These are phyloP conservation scores for Amoeboaphelidium protococcarum DNA, from an alignment of 371 early-diverging fungal genomes.

Conservation along the genomic window DNA sequence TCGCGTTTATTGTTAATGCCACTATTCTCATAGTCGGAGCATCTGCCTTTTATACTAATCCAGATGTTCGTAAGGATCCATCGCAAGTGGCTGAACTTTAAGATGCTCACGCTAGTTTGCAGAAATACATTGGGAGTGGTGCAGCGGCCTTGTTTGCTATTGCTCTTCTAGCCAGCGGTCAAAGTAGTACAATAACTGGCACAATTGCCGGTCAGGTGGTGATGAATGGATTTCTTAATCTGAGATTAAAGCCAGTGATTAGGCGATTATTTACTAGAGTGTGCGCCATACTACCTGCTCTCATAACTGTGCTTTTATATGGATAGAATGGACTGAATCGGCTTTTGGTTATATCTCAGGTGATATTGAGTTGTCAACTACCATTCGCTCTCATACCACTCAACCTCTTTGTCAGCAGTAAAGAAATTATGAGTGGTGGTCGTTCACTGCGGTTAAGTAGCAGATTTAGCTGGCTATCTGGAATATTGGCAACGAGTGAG, in stretches of 20 bases:
- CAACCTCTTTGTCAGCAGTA: conserved; percentile 24
- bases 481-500: too few species aligned
- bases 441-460: too few species aligned
- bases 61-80: neutral
- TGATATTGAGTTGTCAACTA: conserved; percentile 41
- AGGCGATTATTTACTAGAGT: conserved; percentile 36
- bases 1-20: conserved; percentile 47
- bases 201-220: conserved; percentile 54
- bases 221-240: conserved; percentile 40
- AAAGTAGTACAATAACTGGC: conserved; percentile 49
- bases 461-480: too few species aligned
- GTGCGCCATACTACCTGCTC: conserved; percentile 43
- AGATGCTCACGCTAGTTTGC: conserved; percentile 31
- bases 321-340: conserved; percentile 33
- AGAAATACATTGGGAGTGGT: conserved; percentile 25
- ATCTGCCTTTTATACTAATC: conserved; percentile 33
- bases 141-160: conserved; percentile 45
- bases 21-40: conserved; percentile 50
- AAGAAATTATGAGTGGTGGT: neutral
- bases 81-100: conserved; percentile 25
- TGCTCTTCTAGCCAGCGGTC: conserved; percentile 44
- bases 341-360: conserved; percentile 39
- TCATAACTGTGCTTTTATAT: conserved; percentile 29
- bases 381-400: conserved; percentile 55
- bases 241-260: conserved; percentile 31